These are phyloP conservation scores for Thalassiosira oceanica DNA, from an alignment of 352 stramenopile genomes.

Conservation along the genomic window DNA sequence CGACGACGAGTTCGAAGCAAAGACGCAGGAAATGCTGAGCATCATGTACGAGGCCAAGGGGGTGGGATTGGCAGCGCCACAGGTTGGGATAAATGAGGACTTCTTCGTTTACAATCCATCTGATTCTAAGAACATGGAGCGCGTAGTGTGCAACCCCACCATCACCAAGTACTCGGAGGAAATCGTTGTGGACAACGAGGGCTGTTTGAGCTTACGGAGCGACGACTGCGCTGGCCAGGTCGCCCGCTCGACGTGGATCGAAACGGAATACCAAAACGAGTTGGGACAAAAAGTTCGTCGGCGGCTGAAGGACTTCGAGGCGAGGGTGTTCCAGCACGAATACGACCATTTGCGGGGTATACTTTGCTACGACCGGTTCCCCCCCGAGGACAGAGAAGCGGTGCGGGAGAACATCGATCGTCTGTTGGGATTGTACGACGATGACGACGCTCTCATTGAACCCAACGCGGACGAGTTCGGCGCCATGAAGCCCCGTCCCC, in stretches of 20 bases:
- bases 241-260: constrained; percentile 31
- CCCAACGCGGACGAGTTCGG: constrained; percentile 9
- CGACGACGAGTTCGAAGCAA: constrained; percentile 20
- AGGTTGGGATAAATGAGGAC: constrained; percentile 39
- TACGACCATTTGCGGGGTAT: constrained; percentile 57
- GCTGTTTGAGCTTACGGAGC: constrained; percentile 32
- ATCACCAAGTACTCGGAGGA: constrained; percentile 38
- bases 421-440: constrained; percentile 31
- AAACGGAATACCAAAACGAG: constrained; percentile 44
- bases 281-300: constrained; percentile 17
- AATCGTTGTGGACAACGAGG: constrained; percentile 34
- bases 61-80: constrained; percentile 41
- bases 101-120: constrained; percentile 48
- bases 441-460: constrained; percentile 15
- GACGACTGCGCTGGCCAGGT: constrained; percentile 36
- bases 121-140: constrained; percentile 12
- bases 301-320: constrained; percentile 38
- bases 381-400: constrained; percentile 28
- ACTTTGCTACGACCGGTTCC: constrained; percentile 44
- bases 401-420: constrained; percentile 27
- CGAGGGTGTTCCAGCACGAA: constrained; percentile 58
- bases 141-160: constrained; percentile 40
- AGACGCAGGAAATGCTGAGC: constrained; percentile 29
- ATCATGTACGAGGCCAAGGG: constrained; percentile 45
- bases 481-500: constrained; percentile 10